Evolutionary conservation across 768 basidiomycete genomes (phyloP), one percentile per base, ranked within the genome.

Genomic region (Suillus variegatus): DNA sequence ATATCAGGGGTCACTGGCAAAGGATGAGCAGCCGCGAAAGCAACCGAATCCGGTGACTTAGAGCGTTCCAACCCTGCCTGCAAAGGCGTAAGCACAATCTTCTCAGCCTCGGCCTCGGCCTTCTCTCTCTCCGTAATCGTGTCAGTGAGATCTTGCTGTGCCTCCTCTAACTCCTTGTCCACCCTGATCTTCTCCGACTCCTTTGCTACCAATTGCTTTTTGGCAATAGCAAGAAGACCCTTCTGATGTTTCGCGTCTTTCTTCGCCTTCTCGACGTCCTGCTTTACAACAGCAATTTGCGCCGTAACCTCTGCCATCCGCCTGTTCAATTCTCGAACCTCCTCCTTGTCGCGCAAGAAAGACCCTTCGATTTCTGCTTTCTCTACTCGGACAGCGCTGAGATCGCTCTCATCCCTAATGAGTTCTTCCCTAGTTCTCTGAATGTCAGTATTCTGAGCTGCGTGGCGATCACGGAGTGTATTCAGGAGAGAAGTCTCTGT

Each of bases 211-310:
- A 99, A 81, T 79, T 99, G 97, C 76, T 99, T 99, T 81, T 90
- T 91, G 6, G 94, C 93, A 74, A 99, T 97, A 6, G 95, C 95
- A 28, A 97, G 83, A 68, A 97, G 82, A 12, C 97, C 97, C 75
- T 94, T 98, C 80, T 98, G 96, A 73, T 97, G 94, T 75, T 97
- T 91, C 2, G 93, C 94, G 61, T 98, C 96, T 78, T 93, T 99
- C 81, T 89, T 95, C 47, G 85, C 76, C 79, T 92, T 95, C 76
- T 99, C 97, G 25, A 95, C 80, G 66, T 93, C 89, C 13, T 78
- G 80, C 75, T 92, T 95, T 61, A 90, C 75, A 13, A 79, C 73
- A 55, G 91, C 86, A 43, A 89, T 89, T 76, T 95, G 88, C 66
- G 88, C 85, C 9, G 88, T 86, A 18, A 87, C 85, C 71, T 95